A percentile compares a stretch with the other conserved stretches of the same genome.
Conservation (phyloP, 208 protist genomes). For the Trypanosoma melophagium region DNA sequence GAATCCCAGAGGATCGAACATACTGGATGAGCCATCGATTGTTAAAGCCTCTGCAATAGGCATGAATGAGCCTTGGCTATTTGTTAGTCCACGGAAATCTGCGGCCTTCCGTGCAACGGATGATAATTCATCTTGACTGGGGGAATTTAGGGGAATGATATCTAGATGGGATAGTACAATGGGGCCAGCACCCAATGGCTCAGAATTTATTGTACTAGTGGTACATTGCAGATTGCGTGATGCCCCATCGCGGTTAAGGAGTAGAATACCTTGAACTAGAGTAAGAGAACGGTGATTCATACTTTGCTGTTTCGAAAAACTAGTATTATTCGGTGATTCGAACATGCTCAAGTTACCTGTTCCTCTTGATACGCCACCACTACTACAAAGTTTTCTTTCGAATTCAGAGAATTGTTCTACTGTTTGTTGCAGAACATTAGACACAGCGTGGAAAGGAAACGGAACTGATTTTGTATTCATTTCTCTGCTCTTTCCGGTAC, state of each 20-base stretch:
- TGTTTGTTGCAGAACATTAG: conserved; percentile 16
- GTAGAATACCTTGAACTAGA: conserved; percentile 47
- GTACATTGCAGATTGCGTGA: neutral
- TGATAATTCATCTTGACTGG: too few species aligned
- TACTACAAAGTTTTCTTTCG: neutral
- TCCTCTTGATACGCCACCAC: neutral
- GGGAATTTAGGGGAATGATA: neutral
- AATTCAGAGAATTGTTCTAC: neutral
- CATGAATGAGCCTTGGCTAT: too few species aligned
- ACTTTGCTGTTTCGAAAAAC: too few species aligned
- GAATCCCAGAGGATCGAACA: conserved; percentile 48
- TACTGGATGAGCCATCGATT: conserved; percentile 30
- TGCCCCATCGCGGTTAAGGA: conserved; percentile 38
- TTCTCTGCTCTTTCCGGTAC: too few species aligned
- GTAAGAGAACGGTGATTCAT: neutral
- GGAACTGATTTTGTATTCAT: neutral
- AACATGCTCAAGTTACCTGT: neutral
- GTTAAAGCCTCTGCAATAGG: neutral
- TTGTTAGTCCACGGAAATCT: too few species aligned
- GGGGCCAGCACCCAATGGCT: neutral
- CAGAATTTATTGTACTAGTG: neutral
- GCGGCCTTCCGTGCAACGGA: neutral
- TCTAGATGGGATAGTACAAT: conserved; percentile 18
- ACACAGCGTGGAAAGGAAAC: conserved; percentile 29
- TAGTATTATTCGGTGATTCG: neutral